Evolutionary conservation across 306 rosid species (phyloP).

Genomic region (Quercus cerris): DNA sequence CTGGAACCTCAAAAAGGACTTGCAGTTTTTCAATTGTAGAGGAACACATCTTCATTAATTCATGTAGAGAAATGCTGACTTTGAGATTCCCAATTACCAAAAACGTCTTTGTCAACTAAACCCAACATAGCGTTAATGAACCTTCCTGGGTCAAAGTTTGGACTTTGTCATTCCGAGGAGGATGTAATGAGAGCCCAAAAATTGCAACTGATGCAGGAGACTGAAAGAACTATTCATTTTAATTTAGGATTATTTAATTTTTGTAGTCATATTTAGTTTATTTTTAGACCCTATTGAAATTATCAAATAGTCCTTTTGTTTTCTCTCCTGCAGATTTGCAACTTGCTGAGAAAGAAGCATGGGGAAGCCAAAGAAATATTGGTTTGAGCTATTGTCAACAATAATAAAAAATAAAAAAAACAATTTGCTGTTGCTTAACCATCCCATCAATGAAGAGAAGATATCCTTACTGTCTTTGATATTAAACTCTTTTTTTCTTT

Average conservation of each 20-base stretch:
- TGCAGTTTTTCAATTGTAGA: not conserved
- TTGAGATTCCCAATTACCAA: not conserved
- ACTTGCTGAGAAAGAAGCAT: conserved; percentile 77
- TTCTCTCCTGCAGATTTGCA: conserved; percentile 57
- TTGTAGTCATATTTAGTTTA: no score
- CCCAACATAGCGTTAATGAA: not conserved
- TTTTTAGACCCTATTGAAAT: not conserved
- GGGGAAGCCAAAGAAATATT: conserved; percentile 78
- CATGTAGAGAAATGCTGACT: not conserved
- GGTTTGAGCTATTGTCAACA: conserved; percentile 69
- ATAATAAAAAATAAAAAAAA: not conserved
- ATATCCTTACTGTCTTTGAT: conserved; percentile 57
- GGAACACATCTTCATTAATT: not conserved
- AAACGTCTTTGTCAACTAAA: no score
- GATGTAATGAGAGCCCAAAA: not conserved
- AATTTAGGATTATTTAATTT: no score
- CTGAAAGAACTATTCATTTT: no score
- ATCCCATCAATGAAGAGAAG: conserved; percentile 74
- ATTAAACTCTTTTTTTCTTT: conserved; percentile 3
- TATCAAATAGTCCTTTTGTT: not conserved
- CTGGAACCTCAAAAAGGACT: not conserved
- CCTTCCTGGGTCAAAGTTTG: not conserved
- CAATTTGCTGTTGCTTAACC: conserved; percentile 64
- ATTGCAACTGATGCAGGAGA: no score
- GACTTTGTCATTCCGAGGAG: not conserved